Evolutionary conservation across 169 alveolate genomes (phyloP).

Genomic region (Plasmodium reichenowi): DNA sequence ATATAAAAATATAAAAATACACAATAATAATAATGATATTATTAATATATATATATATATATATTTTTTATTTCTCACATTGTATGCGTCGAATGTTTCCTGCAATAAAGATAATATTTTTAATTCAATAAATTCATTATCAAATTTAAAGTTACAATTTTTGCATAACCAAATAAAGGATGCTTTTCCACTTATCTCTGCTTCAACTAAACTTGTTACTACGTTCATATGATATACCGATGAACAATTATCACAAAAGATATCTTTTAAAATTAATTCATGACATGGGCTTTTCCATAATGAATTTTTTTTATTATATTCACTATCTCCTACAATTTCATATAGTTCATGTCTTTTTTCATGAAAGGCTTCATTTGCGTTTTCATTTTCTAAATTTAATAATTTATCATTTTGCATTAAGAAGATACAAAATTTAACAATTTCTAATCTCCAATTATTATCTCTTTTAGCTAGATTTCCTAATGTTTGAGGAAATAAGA

Average conservation of each 20-base stretch:
- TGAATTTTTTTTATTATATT: constrained; percentile 77
- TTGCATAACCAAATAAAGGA: constrained; percentile 76
- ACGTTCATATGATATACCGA: constrained; percentile 83
- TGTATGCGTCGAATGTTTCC: constrained; percentile 71
- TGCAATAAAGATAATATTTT: constrained; percentile 39
- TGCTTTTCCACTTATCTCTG: constrained; percentile 76
- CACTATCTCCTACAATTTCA: constrained; percentile 82
- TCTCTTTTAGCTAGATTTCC: constrained; percentile 77
- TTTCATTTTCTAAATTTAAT: constrained; percentile 67
- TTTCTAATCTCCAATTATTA: constrained; percentile 83
- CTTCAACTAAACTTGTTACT: constrained; percentile 78
- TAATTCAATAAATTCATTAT: constrained; percentile 45
- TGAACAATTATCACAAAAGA: constrained; percentile 81
- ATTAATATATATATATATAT: too few species aligned
- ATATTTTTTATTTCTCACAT: constrained; percentile 15
- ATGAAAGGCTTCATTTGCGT: constrained; percentile 72
- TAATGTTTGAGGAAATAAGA: constrained; percentile 82
- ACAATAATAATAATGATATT: not conserved
- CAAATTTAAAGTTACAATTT: constrained; percentile 62
- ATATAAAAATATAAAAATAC: not conserved
- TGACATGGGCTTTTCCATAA: constrained; percentile 82
- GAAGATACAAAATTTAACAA: constrained; percentile 80
- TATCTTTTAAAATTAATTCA: constrained; percentile 76
- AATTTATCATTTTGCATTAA: constrained; percentile 82
- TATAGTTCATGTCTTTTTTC: constrained; percentile 83